Base-by-base conservation (phyloP, 176 grass and related monocot species). In the Phyllostachys edulis region DNA sequence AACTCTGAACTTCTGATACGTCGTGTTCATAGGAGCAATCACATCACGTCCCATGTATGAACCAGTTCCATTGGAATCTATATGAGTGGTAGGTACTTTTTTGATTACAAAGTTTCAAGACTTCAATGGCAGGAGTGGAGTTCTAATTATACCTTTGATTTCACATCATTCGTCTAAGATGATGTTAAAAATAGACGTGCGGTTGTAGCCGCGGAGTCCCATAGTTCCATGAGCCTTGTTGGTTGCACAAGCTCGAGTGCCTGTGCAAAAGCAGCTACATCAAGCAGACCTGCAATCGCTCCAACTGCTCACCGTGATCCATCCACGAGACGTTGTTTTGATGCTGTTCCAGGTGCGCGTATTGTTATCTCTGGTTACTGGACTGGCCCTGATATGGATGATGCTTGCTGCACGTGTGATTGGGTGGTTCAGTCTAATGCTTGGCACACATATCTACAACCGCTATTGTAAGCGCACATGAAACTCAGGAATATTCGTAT, bases 351-450 rank as follows among this genome's bases (percentile, higher is more conserved):
- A 23, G 42, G 17, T 18, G 24, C 18, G 59, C 29, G 9, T 38
- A 12, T 64, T 15, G 42, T 74, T 64, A 91, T 94, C 72, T 87
- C 52, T 39, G 92, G 89, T 14, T 91, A 85, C 42, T 94, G 92
- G 89, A 79, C 39, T 39, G 89, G 92, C 14, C 92, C 92, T 27
- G 87, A 83, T 40, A 41, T 66, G 36, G 87, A 94, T 76, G 92
- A 94, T 79, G 92, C n/a, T n/a, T n/a, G n/a, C n/a, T n/a, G n/a
- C n/a, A n/a, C n/a, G n/a, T n/a, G n/a, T n/a, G n/a, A n/a, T n/a
- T n/a, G n/a, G n/a, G n/a, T n/a, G n/a, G n/a, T n/a, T n/a, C n/a
- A n/a, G n/a, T n/a, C n/a, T n/a, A n/a, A n/a, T n/a, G n/a, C n/a
- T n/a, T n/a, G n/a, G n/a, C n/a, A n/a, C n/a, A n/a, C n/a, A n/a